A percentile compares a stretch with the other conserved stretches of the same genome.
Conservation (phyloP, 495 filamentous ascomycete genomes). For the Aspergillus asperescens region DNA sequence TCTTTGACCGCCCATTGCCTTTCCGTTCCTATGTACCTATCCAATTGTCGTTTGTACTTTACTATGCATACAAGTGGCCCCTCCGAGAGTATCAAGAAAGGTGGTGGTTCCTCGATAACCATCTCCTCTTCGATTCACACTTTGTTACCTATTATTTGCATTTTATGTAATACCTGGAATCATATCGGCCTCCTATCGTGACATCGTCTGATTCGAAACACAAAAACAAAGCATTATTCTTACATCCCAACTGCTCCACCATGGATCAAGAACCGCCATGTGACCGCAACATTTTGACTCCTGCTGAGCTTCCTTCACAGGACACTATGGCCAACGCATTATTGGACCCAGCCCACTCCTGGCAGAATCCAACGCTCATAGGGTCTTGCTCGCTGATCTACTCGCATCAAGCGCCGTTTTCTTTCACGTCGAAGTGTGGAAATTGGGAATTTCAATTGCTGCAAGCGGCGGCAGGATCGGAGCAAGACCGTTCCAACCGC, state of each 20-base stretch:
- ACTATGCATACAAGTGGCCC: neutral
- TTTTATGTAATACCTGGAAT: slow-evolving; percentile 1
- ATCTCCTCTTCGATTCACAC: neutral
- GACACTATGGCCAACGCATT: neutral
- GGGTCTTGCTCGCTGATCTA: neutral
- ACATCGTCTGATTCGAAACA: neutral
- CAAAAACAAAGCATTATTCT: neutral
- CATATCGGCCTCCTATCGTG: neutral
- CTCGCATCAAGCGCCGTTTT: neutral
- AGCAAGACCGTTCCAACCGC: neutral
- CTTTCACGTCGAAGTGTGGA: neutral
- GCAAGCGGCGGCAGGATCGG: neutral
- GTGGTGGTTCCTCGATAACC: neutral
- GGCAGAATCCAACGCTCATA: neutral
- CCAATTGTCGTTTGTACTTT: neutral
- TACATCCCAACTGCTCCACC: neutral
- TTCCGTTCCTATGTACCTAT: neutral
- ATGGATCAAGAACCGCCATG: neutral
- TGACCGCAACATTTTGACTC: neutral
- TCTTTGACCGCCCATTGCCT: neutral
- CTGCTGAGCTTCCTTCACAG: neutral
- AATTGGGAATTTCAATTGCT: neutral
- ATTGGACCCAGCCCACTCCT: neutral
- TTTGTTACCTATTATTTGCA: too few species aligned
- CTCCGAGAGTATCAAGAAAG: too few species aligned